Percentiles rank a stretch among this genome's conserved stretches.
Evolutionary conservation across 495 filamentous ascomycete species (phyloP).

Genomic region (Parathielavia appendiculata): DNA sequence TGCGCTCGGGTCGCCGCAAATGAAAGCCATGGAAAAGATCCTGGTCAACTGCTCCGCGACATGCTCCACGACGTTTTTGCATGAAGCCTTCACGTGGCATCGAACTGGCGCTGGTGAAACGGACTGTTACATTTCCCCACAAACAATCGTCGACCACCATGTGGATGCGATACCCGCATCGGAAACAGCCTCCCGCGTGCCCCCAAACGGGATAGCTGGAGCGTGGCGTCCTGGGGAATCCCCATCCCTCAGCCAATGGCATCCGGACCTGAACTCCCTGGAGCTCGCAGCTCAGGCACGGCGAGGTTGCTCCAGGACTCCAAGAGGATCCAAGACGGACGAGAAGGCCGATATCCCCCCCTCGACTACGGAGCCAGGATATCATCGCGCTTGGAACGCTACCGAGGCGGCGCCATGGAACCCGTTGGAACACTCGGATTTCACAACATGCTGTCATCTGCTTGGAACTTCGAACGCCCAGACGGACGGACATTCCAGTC

Average conservation of each 20-base stretch:
- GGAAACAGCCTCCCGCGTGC: constrained; percentile 16
- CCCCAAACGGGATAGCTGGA: constrained; percentile 10
- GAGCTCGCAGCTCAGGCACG: constrained; percentile 12
- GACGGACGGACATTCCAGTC: constrained; percentile 1
- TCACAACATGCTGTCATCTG: neutral
- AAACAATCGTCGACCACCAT: constrained; percentile 3
- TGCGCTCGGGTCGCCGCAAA: constrained; percentile 18
- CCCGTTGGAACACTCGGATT: constrained; percentile 3
- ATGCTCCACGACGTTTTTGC: constrained; percentile 11
- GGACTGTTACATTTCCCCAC: constrained; percentile 21
- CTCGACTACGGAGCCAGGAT: constrained; percentile 2
- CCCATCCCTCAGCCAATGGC: constrained; percentile 11
- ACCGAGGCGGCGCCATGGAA: neutral
- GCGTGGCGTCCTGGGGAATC: constrained; percentile 10
- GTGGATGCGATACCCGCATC: constrained; percentile 14
- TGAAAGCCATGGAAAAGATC: constrained; percentile 1
- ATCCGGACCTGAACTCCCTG: neutral
- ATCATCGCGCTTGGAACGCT: constrained; percentile 3
- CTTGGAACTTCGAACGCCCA: constrained; percentile 1
- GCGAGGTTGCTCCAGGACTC: constrained; percentile 12
- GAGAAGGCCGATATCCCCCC: constrained; percentile 19
- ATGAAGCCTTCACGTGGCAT: constrained; percentile 8
- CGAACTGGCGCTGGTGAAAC: constrained; percentile 5
- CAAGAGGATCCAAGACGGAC: constrained; percentile 20
- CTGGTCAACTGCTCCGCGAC: neutral